Conservation (phyloP, 495 filamentous ascomycete genomes). For the Clavariopsis aquatica region DNA sequence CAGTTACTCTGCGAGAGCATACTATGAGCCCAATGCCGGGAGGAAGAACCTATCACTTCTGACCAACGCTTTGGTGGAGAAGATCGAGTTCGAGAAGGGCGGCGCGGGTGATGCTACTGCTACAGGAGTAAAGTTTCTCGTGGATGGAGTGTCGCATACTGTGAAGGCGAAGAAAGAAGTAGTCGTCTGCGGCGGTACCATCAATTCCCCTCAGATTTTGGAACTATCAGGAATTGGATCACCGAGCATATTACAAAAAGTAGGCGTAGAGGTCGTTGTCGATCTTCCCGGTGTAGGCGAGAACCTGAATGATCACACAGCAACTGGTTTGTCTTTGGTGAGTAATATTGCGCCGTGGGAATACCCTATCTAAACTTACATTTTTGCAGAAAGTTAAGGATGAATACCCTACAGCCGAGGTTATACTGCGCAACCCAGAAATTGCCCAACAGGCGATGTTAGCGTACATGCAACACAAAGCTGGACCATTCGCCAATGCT, state of each 20-base stretch:
- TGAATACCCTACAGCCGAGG: slow-evolving; percentile 32
- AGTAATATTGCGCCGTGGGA: not conserved
- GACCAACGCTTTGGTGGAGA: slow-evolving; percentile 51
- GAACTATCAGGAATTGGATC: slow-evolving; percentile 37
- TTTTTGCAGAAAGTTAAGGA: slow-evolving; percentile 27
- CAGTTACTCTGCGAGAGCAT: slow-evolving; percentile 30
- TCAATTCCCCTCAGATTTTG: slow-evolving; percentile 33
- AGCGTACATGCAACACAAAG: slow-evolving; percentile 24
- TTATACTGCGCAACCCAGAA: slow-evolving; percentile 23
- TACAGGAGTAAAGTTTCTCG: slow-evolving; percentile 28
- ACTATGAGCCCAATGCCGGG: slow-evolving; percentile 32
- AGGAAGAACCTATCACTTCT: slow-evolving; percentile 52
- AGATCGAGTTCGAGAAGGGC: slow-evolving; percentile 48
- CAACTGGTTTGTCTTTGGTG: slow-evolving; percentile 14
- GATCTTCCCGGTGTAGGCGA: slow-evolving; percentile 33
- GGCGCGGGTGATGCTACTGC: slow-evolving; percentile 32
- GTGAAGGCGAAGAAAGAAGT: slow-evolving; percentile 32
- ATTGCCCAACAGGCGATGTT: slow-evolving; percentile 27
- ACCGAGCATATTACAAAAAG: slow-evolving; percentile 9
- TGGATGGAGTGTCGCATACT: slow-evolving; percentile 28
- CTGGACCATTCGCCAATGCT: slow-evolving; percentile 33
- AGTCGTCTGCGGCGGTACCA: slow-evolving; percentile 31
- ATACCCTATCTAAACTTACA: not conserved
- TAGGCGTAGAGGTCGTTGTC: slow-evolving; percentile 25
- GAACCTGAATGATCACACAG: slow-evolving; percentile 35